These are phyloP conservation scores for Alternaria arborescens DNA, from an alignment of 2,329 filamentous ascomycete genomes.

Conservation along the genomic window DNA sequence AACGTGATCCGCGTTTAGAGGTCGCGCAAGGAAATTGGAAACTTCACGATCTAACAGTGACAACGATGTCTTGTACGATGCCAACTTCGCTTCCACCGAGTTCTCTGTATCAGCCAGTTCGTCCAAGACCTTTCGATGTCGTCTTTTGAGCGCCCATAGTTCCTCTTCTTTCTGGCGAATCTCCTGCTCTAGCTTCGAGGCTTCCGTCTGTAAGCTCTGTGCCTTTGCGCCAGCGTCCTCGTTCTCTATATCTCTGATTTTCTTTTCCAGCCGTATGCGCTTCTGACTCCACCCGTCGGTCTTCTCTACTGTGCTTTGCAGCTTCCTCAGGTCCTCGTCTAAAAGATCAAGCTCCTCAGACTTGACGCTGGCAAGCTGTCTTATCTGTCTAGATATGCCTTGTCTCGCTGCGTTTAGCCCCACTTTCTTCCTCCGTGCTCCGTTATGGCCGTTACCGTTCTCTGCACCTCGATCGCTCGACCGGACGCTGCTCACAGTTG, in stretches of 20 bases:
- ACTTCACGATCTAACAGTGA: slow-evolving; percentile 72
- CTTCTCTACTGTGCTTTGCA: slow-evolving; percentile 66
- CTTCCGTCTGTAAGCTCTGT: slow-evolving; percentile 60
- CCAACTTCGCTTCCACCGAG: slow-evolving; percentile 73
- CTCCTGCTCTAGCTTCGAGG: slow-evolving; percentile 64
- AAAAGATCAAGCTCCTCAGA: slow-evolving; percentile 72
- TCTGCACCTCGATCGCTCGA: slow-evolving; percentile 40
- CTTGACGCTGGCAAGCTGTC: slow-evolving; percentile 71
- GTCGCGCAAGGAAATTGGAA: slow-evolving; percentile 65
- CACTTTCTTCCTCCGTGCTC: slow-evolving; percentile 60
- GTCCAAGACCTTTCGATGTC: slow-evolving; percentile 66
- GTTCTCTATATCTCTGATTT: slow-evolving; percentile 64
- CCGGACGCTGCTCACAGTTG: slow-evolving; percentile 54
- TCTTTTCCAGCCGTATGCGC: slow-evolving; percentile 62
- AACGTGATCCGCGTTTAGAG: slow-evolving; percentile 54
- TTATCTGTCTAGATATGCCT: slow-evolving; percentile 70
- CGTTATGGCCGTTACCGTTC: slow-evolving; percentile 24
- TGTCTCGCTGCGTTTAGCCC: slow-evolving; percentile 70
- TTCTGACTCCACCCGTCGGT: slow-evolving; percentile 68
- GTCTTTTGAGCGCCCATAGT: slow-evolving; percentile 67
- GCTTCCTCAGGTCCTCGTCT: slow-evolving; percentile 63
- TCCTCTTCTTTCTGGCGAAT: slow-evolving; percentile 72
- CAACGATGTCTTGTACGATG: slow-evolving; percentile 73
- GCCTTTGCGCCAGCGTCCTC: slow-evolving; percentile 67
- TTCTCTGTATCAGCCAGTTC: slow-evolving; percentile 71